These are phyloP conservation scores for Yamadazyma spencermartinsiae DNA, from an alignment of 1,139 yeast species.

Conservation along the genomic window DNA sequence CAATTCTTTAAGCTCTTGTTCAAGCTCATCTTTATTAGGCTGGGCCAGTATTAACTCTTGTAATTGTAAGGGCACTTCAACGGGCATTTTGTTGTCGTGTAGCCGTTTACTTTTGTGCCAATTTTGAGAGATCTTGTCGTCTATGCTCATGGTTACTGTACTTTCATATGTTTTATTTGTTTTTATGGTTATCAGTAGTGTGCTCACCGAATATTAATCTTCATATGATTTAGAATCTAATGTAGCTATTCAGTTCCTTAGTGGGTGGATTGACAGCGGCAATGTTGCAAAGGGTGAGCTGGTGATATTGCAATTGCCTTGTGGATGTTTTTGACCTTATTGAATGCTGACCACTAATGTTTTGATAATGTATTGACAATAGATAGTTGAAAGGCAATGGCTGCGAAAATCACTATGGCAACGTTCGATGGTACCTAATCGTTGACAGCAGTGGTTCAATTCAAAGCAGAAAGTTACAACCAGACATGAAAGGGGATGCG, in stretches of 20 bases:
- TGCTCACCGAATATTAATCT: background rate
- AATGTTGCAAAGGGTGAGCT: too few relatives aligned
- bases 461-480: too few relatives aligned
- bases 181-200: background rate
- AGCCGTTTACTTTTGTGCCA: constrained; percentile 11
- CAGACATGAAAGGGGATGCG: too few relatives aligned
- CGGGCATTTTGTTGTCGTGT: constrained; percentile 5
- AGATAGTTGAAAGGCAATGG: background rate
- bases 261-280: too few relatives aligned
- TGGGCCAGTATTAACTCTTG: constrained; percentile 17
- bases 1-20: constrained; percentile 24
- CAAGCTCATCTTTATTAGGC: constrained; percentile 17
- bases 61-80: constrained; percentile 14
- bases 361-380: background rate
- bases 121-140: constrained; percentile 6
- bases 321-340: too few relatives aligned
- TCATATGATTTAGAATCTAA: constrained; percentile 2
- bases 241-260: too few relatives aligned
- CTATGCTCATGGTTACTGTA: constrained; percentile 9
- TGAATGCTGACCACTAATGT: too few relatives aligned
- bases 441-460: background rate
- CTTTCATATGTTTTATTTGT: constrained; percentile 1
- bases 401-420: background rate
- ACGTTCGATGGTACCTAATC: too few relatives aligned
- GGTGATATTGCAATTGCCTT: too few relatives aligned